Evolutionary conservation across 176 grass and related monocot genomes (phyloP).

Genomic region (Cocos nucifera): DNA sequence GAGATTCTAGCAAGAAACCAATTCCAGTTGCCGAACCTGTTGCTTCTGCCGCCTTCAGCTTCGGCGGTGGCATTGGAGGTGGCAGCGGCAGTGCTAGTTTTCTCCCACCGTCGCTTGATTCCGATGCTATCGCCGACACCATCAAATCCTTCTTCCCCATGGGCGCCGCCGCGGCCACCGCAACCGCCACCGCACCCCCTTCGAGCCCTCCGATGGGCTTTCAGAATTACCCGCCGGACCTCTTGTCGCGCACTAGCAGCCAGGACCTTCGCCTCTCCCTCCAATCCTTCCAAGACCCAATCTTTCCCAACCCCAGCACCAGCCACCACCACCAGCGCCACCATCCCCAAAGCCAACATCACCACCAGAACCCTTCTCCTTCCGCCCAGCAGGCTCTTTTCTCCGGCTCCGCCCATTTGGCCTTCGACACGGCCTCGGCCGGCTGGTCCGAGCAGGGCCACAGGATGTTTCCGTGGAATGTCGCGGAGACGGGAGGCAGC

Average conservation of each 20-base stretch:
- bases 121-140: slow-evolving; percentile 87
- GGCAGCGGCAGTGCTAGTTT: slow-evolving; percentile 33
- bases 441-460: slow-evolving; percentile 65
- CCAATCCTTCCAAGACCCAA: slow-evolving; percentile 72
- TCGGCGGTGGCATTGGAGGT: slow-evolving; percentile 4
- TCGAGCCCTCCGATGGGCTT: slow-evolving; percentile 57
- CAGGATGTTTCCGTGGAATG: slow-evolving; percentile 62
- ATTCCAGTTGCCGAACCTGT: neutral
- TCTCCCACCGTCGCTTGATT: slow-evolving; percentile 73
- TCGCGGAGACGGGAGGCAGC: slow-evolving; percentile 37
- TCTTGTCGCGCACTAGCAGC: slow-evolving; percentile 52
- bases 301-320: slow-evolving; percentile 47
- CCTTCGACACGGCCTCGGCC: slow-evolving; percentile 32
- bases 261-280: slow-evolving; percentile 85
- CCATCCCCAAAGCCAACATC: no score
- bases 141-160: slow-evolving; percentile 98
- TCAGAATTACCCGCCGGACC: slow-evolving; percentile 55
- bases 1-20: neutral
- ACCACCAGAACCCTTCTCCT: slow-evolving; percentile 15
- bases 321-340: slow-evolving; percentile 29
- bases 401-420: slow-evolving; percentile 38
- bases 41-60: slow-evolving; percentile 1
- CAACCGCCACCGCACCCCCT: slow-evolving; percentile 33
- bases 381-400: slow-evolving; percentile 34
- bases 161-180: slow-evolving; percentile 28